Evolutionary conservation across 2,329 filamentous ascomycete species (phyloP), one percentile per base, ranked within the genome.

Genomic region (Monilinia fructigena): DNA sequence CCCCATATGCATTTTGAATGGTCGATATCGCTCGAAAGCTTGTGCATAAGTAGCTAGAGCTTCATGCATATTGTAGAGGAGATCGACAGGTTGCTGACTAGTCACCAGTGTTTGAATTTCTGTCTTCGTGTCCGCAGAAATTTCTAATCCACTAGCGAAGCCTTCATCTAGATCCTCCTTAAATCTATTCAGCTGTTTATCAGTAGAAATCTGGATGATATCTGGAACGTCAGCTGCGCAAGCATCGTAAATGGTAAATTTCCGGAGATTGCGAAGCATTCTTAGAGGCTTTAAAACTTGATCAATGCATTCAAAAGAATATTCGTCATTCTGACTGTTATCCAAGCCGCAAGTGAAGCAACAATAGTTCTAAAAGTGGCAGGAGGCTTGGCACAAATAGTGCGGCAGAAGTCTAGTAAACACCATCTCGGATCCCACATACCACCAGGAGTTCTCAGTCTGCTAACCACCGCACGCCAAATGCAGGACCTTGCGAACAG

Each of bases 1-100:
- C 2, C 59, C 61, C 67, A 70, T 68, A 6, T 67, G 40, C 3
- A 55, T 52, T 35, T 59, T 61, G 26, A 53, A 68, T n/a, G 23
- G 14, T 12, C 2, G 18, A 50, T 66, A 6, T 18, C 50, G 35
- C 53, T 70, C 68, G 35, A 70, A 68, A 0, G 62, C 18, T 42
- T 58, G 65, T 4, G 67, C 68, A 28, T 70, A 70, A 6, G 38
- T 18, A 1, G 64, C 3, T 5, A 66, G 47, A 11, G 20, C 26
- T 2, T 28, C n/a, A 20, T 63, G 56, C 65, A 70, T 68, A 26
- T 63, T 48, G 23, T 53, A 47, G 4, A 38, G 26, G 8, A 45
- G 18, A 16, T 66, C 58, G 0, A 62, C 16, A 26, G 59, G 55
- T 14, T 59, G n/a, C 2, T 58, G 35, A 31, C 63, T 42, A 1